phyloP scores from a whole-genome alignment of 352 stramenopile genomes.

The Thalassiosira delicatula region DNA sequence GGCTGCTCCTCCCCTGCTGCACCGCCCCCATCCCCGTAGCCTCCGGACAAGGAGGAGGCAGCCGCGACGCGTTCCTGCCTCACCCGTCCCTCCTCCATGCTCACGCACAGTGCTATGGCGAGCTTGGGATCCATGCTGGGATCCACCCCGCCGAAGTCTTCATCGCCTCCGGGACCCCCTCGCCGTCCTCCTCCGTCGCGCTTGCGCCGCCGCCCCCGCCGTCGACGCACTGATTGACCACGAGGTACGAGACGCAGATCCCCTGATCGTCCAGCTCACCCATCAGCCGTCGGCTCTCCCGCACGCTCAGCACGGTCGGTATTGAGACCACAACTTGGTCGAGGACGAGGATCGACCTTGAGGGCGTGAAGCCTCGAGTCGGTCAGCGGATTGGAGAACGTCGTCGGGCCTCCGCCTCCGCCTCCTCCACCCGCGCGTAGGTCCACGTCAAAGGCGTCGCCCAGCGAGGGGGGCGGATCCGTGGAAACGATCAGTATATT shows the following conservation, averaged over 20 bases:
- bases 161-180: slow-evolving; percentile 83
- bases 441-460: slow-evolving; percentile 86
- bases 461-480: slow-evolving; percentile 88
- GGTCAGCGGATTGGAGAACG: slow-evolving; percentile 74
- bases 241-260: slow-evolving; percentile 76
- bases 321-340: slow-evolving; percentile 87
- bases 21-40: slow-evolving; percentile 12
- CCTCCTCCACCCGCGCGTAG: slow-evolving; percentile 50
- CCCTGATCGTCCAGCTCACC: slow-evolving; percentile 73
- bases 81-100: slow-evolving; percentile 98
- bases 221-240: slow-evolving; percentile 81
- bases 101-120: slow-evolving; percentile 96
- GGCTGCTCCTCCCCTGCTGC: too few relatives aligned
- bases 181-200: too few relatives aligned
- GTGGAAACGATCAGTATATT: slow-evolving; percentile 87
- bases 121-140: slow-evolving; percentile 98
- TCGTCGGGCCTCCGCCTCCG: slow-evolving; percentile 58
- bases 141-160: slow-evolving; percentile 95
- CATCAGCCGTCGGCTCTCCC: slow-evolving; percentile 81
- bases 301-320: slow-evolving; percentile 83
- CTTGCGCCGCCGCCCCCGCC: neutral
- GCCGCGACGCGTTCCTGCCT: slow-evolving; percentile 93
- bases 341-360: slow-evolving; percentile 81
- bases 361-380: slow-evolving; percentile 77
- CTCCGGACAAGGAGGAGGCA: slow-evolving; percentile 83